These are phyloP conservation scores for Arachnopeziza araneosa DNA, from an alignment of 2,329 filamentous ascomycete species.

Conservation along the genomic window DNA sequence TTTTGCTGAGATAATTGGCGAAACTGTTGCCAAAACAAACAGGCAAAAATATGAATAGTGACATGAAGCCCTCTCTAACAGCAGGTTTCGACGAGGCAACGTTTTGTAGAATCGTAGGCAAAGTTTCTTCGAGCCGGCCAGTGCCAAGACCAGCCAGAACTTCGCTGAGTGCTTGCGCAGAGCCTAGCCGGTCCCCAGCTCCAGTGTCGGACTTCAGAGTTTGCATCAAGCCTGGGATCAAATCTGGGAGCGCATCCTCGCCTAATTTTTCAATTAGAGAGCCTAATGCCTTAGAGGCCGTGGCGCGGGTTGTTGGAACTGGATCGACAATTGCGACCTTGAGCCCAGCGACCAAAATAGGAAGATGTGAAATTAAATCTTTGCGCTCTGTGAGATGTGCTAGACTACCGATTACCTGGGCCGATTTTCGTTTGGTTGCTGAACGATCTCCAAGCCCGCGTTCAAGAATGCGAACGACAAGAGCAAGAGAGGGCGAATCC, in stretches of 20 bases:
- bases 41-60: constrained; percentile 96
- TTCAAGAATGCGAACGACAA: constrained; percentile 93
- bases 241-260: constrained; percentile 91
- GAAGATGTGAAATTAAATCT: constrained; percentile 84
- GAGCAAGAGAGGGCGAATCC: constrained; percentile 90
- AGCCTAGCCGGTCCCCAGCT: constrained; percentile 91
- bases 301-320: constrained; percentile 92
- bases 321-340: constrained; percentile 89
- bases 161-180: constrained; percentile 92
- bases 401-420: constrained; percentile 95
- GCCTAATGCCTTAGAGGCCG: constrained; percentile 89
- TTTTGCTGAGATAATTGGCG: constrained; percentile 87
- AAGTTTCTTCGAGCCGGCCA: constrained; percentile 83
- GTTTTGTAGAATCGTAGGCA: constrained; percentile 94
- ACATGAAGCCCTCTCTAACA: constrained; percentile 98
- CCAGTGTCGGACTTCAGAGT: constrained; percentile 96
- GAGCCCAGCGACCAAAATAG: constrained; percentile 85
- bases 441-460: constrained; percentile 87
- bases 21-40: constrained; percentile 99
- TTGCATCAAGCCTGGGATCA: constrained; percentile 95
- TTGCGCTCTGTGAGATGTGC: constrained; percentile 96
- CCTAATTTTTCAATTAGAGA: constrained; percentile 97
- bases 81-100: constrained; percentile 85
- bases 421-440: constrained; percentile 90
- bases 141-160: constrained; percentile 94